Percentiles rank a stretch among this genome's conserved stretches.
Conservation (phyloP, 2,329 filamentous ascomycete species). For the Apiospora arundinis region DNA sequence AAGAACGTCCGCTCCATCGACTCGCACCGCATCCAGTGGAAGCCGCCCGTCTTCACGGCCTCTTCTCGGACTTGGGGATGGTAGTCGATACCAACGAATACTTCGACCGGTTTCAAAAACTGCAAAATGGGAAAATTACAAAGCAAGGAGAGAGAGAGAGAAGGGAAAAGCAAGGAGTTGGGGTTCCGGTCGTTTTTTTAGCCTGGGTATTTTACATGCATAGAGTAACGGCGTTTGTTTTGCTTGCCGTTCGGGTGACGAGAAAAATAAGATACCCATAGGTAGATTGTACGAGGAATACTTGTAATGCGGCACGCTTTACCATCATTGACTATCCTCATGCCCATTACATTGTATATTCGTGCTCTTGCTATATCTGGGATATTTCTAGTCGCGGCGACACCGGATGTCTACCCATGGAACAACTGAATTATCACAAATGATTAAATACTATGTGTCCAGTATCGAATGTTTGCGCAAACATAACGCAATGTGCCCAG, state of each 20-base stretch:
- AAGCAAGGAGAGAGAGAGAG: not conserved
- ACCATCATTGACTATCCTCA: not conserved
- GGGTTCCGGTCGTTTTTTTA: not conserved
- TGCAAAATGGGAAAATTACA: not conserved
- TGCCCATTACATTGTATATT: not conserved
- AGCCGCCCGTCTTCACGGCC: constrained; percentile 92
- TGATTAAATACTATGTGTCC: not conserved
- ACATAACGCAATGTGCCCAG: not conserved
- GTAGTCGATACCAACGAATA: constrained; percentile 51
- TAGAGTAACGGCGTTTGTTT: not conserved
- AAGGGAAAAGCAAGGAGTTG: not conserved
- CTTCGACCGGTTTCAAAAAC: not conserved
- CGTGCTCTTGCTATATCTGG: not conserved
- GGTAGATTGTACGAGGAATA: not conserved
- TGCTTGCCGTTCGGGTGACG: not conserved
- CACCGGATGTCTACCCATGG: no score
- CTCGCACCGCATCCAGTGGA: constrained; percentile 84
- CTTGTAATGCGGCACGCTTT: not conserved
- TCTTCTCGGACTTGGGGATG: constrained; percentile 94
- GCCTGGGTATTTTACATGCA: not conserved
- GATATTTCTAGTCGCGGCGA: no score
- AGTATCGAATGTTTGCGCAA: not conserved
- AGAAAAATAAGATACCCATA: constrained; percentile 7
- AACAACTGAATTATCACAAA: no score
- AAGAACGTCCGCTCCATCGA: constrained; percentile 83